A percentile compares a stretch with the other conserved stretches of the same genome.
Evolutionary conservation across 2,329 filamentous ascomycete species (phyloP).

Genomic region (Clathrospora elynae): DNA sequence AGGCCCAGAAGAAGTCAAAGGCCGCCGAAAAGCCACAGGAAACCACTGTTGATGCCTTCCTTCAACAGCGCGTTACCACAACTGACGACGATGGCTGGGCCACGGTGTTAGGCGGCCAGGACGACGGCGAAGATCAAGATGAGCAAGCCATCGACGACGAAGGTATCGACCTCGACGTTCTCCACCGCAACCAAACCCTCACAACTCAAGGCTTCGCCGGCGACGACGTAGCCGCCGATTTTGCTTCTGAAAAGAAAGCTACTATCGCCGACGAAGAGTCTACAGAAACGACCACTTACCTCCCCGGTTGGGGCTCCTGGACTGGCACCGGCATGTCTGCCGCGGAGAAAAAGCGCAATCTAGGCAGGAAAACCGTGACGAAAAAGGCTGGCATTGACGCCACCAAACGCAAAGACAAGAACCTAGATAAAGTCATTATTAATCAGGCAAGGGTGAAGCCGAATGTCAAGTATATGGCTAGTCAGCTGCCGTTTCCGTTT

Average conservation of each 20-base stretch:
- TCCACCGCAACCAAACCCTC: constrained; percentile 64
- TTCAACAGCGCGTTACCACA: constrained; percentile 40
- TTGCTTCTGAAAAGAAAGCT: constrained; percentile 77
- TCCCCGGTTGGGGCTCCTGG: constrained; percentile 96
- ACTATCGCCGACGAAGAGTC: constrained; percentile 77
- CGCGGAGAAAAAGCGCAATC: constrained; percentile 62
- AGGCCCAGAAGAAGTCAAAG: constrained; percentile 28
- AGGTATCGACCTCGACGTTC: constrained; percentile 47
- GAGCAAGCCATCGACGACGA: constrained; percentile 47
- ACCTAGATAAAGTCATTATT: constrained; percentile 83
- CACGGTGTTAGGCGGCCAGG: constrained; percentile 49
- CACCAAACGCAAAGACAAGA: constrained; percentile 78
- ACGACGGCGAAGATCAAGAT: constrained; percentile 34
- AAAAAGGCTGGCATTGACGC: constrained; percentile 75
- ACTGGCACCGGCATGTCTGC: constrained; percentile 80
- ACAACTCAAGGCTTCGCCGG: constrained; percentile 86
- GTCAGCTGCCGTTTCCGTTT: constrained; percentile 83
- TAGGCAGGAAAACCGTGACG: constrained; percentile 61
- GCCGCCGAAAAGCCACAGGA: constrained; percentile 10
- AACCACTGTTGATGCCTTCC: constrained; percentile 33
- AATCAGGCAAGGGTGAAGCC: constrained; percentile 91
- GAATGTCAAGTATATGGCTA: constrained; percentile 87
- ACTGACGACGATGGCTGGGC: constrained; percentile 53
- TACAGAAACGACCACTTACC: constrained; percentile 78
- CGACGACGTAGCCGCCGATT: constrained; percentile 78